Conservation (phyloP, 176 grass and related monocot species). For the Musa troglodytarum region DNA sequence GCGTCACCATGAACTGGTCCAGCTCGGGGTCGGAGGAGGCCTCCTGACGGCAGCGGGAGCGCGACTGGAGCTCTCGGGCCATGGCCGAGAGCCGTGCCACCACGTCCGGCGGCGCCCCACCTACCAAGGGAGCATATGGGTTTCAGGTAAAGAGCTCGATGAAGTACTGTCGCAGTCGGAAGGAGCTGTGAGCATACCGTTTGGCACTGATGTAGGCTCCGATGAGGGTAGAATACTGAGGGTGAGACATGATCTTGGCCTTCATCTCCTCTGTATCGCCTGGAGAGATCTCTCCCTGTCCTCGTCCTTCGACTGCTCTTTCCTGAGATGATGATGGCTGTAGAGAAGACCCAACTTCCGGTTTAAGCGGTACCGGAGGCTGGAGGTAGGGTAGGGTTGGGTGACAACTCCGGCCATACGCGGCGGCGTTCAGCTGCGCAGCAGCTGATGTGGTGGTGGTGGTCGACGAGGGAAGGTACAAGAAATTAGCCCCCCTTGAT, state of each 20-base stretch:
- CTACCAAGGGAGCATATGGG: neutral
- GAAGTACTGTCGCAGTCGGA: neutral
- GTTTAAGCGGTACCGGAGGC: conserved; percentile 6
- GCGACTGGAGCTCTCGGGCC: conserved; percentile 26
- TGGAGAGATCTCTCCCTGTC: conserved; percentile 26
- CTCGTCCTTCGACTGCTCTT: neutral
- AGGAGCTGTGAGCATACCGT: conserved; percentile 29
- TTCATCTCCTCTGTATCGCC: conserved; percentile 40
- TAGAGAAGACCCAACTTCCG: conserved; percentile 7
- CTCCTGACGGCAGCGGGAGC: conserved; percentile 15
- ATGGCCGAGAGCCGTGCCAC: conserved; percentile 42
- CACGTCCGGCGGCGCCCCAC: conserved; percentile 46
- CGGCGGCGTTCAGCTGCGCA: conserved; percentile 28
- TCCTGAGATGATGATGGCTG: neutral
- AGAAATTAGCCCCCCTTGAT: conserved; percentile 36
- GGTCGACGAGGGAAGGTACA: conserved; percentile 40
- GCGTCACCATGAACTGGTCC: conserved; percentile 82
- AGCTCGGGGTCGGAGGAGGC: conserved; percentile 60
- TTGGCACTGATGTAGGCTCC: conserved; percentile 65
- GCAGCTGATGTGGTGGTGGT: conserved; percentile 23
- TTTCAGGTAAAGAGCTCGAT: neutral
- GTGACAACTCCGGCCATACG: conserved; percentile 17
- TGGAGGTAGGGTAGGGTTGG: neutral
- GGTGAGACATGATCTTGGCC: conserved; percentile 88
- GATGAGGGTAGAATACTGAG: conserved; percentile 61